phyloP scores from a whole-genome alignment of 2,329 filamentous ascomycete genomes.

The Mycosphaerella sp. region DNA sequence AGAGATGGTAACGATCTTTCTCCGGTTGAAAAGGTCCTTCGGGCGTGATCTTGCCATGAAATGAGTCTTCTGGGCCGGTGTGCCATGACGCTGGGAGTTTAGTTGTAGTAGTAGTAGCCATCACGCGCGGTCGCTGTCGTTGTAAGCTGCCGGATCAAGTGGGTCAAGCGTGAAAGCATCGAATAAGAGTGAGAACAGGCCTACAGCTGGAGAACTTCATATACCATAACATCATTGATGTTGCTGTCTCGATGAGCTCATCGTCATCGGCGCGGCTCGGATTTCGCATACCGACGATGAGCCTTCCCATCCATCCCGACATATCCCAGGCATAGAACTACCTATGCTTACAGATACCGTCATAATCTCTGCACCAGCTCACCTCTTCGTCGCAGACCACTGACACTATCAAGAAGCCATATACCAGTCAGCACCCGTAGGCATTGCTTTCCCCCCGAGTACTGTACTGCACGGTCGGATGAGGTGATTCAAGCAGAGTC shows the following conservation, averaged over 20 bases:
- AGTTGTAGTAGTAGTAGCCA: not conserved
- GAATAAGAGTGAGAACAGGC: not conserved
- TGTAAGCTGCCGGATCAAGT: conserved; percentile 5
- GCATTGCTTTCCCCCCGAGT: not conserved
- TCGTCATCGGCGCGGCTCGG: not conserved
- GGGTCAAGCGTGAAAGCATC: conserved; percentile 9
- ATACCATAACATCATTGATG: not conserved
- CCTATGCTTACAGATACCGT: not conserved
- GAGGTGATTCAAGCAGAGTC: not conserved
- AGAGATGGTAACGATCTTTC: conserved; percentile 50
- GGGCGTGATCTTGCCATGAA: conserved; percentile 48
- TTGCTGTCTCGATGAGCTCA: not conserved
- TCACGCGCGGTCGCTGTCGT: not conserved
- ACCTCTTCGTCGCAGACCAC: not conserved
- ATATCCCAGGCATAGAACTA: too few species aligned
- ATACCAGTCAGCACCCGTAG: conserved; percentile 4
- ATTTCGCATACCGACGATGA: too few species aligned
- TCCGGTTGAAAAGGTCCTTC: conserved; percentile 47
- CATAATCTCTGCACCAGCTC: conserved; percentile 1
- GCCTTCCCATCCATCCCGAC: too few species aligned
- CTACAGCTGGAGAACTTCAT: not conserved
- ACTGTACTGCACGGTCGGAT: not conserved
- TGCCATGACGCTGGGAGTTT: conserved; percentile 23
- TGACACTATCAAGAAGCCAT: conserved; percentile 4
- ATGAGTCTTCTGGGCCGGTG: conserved; percentile 39